These are phyloP conservation scores for Neurospora sp. DNA, from an alignment of 495 filamentous ascomycete species.

Conservation along the genomic window DNA sequence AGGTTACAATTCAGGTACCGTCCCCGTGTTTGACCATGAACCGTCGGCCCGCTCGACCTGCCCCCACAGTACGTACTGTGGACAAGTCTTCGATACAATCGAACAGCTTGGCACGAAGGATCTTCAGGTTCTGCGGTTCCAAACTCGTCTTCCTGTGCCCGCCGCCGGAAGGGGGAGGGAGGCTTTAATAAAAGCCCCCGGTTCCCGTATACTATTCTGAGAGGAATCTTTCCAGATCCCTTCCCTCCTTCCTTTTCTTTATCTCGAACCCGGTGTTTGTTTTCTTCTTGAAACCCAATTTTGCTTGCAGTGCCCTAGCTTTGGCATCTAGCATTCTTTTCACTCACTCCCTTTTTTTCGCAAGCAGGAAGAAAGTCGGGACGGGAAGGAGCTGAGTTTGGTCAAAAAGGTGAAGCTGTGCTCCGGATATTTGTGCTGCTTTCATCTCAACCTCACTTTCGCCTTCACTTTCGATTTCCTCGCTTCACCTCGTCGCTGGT, in stretches of 20 bases:
- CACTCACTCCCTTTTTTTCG: not conserved
- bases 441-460: not conserved
- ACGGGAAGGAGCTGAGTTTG: not conserved
- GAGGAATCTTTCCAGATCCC: not conserved
- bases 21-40: not conserved
- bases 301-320: not conserved
- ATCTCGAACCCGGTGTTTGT: not conserved
- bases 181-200: not conserved
- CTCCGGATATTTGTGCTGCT: not conserved
- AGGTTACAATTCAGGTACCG: not conserved
- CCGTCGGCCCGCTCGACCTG: not conserved
- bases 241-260: not conserved
- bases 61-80: not conserved
- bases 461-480: not conserved
- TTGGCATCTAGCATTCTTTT: not conserved
- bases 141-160: not conserved
- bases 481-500: not conserved
- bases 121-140: not conserved
- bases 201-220: not conserved
- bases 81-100: not conserved
- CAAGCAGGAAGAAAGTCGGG: not conserved
- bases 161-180: not conserved
- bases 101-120: not conserved
- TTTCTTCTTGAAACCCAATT: not conserved
- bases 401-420: not conserved